Percentiles rank a stretch among this genome's conserved stretches.
Evolutionary conservation across 2,329 filamentous ascomycete species (phyloP).

Genomic region (Leptographium lundbergii): DNA sequence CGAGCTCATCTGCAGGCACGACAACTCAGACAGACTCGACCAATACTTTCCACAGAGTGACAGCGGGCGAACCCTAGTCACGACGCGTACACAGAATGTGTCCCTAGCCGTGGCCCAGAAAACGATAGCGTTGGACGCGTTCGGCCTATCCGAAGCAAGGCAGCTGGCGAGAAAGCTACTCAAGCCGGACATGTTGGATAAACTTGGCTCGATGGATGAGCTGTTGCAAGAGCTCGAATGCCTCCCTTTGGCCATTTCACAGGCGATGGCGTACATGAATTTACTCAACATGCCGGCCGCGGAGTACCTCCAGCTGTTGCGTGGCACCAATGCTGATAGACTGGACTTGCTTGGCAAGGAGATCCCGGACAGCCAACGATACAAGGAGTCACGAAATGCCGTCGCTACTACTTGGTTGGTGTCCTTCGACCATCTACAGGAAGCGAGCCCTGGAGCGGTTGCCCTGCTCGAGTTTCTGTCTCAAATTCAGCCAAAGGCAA

Average conservation of each 20-base stretch:
- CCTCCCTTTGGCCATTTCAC: conserved; percentile 27
- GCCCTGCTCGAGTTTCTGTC: conserved; percentile 25
- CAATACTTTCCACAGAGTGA: no score
- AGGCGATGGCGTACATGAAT: conserved; percentile 28
- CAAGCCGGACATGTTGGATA: no score
- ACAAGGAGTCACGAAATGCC: conserved; percentile 19
- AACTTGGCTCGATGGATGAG: conserved; percentile 3
- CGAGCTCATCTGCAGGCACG: conserved; percentile 14
- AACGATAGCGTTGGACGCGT: no score
- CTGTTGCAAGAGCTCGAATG: conserved; percentile 18
- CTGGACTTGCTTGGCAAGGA: conserved; percentile 20
- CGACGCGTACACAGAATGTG: no score
- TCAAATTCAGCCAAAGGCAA: conserved; percentile 25
- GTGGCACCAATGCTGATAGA: conserved; percentile 17
- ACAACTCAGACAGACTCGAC: not conserved
- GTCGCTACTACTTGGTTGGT: conserved; percentile 27
- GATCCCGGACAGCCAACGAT: conserved; percentile 21
- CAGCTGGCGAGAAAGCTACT: no score
- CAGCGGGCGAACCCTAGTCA: no score
- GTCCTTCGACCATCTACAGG: conserved; percentile 25
- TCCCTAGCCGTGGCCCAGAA: no score
- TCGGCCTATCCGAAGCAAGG: no score
- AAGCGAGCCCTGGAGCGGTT: conserved; percentile 17
- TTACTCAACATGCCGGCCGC: conserved; percentile 13
- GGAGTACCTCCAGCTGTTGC: conserved; percentile 22